Evolutionary conservation across 352 stramenopile species (phyloP).

Genomic region (Phytophthora multivora): DNA sequence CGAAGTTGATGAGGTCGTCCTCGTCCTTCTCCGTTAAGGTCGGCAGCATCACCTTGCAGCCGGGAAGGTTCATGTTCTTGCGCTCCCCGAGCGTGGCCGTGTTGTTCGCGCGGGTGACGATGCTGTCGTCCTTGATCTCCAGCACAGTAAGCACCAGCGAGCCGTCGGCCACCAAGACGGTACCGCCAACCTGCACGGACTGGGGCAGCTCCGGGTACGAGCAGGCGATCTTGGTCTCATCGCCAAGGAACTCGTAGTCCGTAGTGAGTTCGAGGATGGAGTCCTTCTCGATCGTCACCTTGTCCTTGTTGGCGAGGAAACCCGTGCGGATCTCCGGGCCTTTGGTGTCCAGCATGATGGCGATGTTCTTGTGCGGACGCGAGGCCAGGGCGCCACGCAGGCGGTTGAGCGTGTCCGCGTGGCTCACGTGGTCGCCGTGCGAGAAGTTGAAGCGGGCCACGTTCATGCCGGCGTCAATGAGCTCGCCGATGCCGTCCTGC

Average conservation of each 20-base stretch:
- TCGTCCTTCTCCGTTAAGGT: slow-evolving; percentile 75
- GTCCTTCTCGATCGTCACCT: neutral
- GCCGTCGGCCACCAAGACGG: slow-evolving; percentile 95
- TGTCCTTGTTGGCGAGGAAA: neutral
- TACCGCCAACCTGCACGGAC: slow-evolving; percentile 56
- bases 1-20: slow-evolving; percentile 94
- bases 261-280: neutral
- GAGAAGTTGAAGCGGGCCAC: slow-evolving; percentile 99
- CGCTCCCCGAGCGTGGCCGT: neutral
- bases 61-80: neutral
- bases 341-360: neutral
- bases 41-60: neutral
- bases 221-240: neutral
- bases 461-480: slow-evolving; percentile 93
- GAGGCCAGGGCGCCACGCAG: slow-evolving; percentile 63
- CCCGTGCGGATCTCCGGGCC: neutral
- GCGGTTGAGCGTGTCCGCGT: slow-evolving; percentile 69
- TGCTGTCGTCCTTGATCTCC: neutral
- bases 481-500: slow-evolving; percentile 91
- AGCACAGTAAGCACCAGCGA: slow-evolving; percentile 27
- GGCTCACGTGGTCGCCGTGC: slow-evolving; percentile 26
- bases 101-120: neutral
- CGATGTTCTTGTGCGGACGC: slow-evolving; percentile 67
- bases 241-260: neutral
- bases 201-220: slow-evolving; percentile 21